Evolutionary conservation across 2,329 filamentous ascomycete species (phyloP).

Genomic region (Epichloe sp.): DNA sequence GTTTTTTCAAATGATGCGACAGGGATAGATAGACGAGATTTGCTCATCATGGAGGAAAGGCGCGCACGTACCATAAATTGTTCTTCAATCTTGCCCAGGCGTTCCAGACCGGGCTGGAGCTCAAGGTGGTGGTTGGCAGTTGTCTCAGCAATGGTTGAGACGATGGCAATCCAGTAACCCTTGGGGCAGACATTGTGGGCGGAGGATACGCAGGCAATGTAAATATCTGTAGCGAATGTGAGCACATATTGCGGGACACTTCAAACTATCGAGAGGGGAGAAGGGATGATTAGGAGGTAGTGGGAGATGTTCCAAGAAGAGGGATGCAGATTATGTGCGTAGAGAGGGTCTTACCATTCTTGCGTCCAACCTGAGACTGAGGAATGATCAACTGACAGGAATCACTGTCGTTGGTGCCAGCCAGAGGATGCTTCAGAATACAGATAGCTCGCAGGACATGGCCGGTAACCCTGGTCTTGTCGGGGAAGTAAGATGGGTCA

Average conservation of each 20-base stretch:
- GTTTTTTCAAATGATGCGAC: not conserved
- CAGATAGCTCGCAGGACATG: conserved; percentile 95
- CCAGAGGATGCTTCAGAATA: conserved; percentile 88
- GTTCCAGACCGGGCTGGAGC: conserved; percentile 81
- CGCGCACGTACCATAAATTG: conserved; percentile 65
- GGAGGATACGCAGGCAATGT: conserved; percentile 89
- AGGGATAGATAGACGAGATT: not conserved
- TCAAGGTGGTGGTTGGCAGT: conserved; percentile 90
- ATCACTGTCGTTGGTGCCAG: conserved; percentile 78
- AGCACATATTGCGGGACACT: not conserved
- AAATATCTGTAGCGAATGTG: conserved; percentile 56
- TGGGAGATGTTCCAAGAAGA: not conserved
- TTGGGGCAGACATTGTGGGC: conserved; percentile 98
- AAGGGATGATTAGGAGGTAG: too few species aligned
- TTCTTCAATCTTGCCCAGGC: conserved; percentile 88
- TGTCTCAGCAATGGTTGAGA: conserved; percentile 91
- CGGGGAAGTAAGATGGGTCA: conserved; percentile 91
- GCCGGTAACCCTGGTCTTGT: conserved; percentile 75
- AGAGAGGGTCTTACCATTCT: conserved; percentile 57
- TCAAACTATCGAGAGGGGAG: too few species aligned
- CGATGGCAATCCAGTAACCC: conserved; percentile 97
- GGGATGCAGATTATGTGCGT: not conserved
- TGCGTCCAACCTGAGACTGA: conserved; percentile 90
- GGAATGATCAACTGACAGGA: conserved; percentile 94
- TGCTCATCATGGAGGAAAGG: not conserved